Evolutionary conservation across 148 eudicot genomes (phyloP).

Genomic region (Camellia japonica): DNA sequence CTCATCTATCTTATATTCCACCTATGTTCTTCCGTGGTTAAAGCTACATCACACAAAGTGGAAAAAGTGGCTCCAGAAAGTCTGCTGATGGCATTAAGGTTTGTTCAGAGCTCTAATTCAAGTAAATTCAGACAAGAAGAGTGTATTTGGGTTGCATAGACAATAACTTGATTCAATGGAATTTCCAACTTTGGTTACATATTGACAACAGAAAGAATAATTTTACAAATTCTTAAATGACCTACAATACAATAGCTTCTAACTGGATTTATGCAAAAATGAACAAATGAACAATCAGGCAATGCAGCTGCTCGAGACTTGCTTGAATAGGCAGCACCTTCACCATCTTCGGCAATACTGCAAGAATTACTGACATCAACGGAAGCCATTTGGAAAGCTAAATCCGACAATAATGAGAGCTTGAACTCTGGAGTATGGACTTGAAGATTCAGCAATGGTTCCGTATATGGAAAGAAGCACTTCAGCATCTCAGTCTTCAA

Average conservation of each 20-base stretch:
- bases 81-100: too few species aligned
- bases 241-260: background rate
- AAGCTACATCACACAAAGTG: too few species aligned
- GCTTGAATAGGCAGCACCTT: constrained; percentile 8
- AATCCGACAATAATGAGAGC: background rate
- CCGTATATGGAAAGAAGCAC: background rate
- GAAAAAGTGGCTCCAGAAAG: too few species aligned
- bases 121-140: too few species aligned
- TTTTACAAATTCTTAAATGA: too few species aligned
- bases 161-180: too few species aligned
- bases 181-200: too few species aligned
- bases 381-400: background rate
- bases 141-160: too few species aligned
- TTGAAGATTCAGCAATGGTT: background rate
- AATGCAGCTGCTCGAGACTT: background rate
- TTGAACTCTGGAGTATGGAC: background rate
- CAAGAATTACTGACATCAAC: background rate
- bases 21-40: too few species aligned
- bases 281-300: background rate
- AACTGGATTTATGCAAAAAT: background rate
- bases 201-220: too few species aligned
- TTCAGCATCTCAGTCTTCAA: constrained; percentile 43
- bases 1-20: too few species aligned
- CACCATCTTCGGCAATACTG: background rate
- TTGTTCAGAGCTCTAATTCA: too few species aligned